Evolutionary conservation across 805 yeast genomes (phyloP), one percentile per base, ranked within the genome.

Genomic region (Saturnispora diversa): DNA sequence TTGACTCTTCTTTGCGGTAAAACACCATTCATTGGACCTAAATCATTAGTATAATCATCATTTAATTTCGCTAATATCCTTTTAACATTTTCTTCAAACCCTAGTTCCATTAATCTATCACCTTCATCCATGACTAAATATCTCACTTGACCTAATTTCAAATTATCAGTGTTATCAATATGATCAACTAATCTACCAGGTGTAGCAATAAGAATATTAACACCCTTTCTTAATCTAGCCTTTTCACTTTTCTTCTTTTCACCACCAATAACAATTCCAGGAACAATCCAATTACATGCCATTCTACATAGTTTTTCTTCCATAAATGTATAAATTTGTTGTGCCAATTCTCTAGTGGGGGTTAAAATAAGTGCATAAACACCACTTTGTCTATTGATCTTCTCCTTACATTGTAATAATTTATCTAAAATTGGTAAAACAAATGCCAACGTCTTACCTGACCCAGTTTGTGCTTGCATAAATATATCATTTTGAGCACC

Each of bases 131-230:
- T 58, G 9, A 92, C 80, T n/a, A 90, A 72, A 72, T 87, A 92
- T 52, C 96, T 68, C 27, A 92, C 69, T 39, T 84, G 75, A 3
- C 83, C 68, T 24, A 84, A 61, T 46, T 82, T 82, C 44, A 94
- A 70, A 5, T 80, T 75, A 37, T 73, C 69, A 0, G 99, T 92
- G 60, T 88, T 84, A 48, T 85, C 95, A 46, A 92, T 76, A 66
- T 92, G 99, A 58, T 92, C 99, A 8, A 85, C 83, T 32, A 92
- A 66, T 52, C 99, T 74, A 45, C 99, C 99, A 2, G 99, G 99
- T 0, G 99, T 92, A 10, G 94, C 97, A 31, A 92, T 94, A n/a
- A 92, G 70, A 25, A 92, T 78, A 59, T 92, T 92, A 25, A 88
- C 94, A 49, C 99, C 99, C 59, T 90, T 90, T 56, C 99, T 74